A percentile compares a stretch with the other conserved stretches of the same genome.
Conservation (phyloP, 2,329 filamentous ascomycete genomes). For the Ceratocystis alfenasii region DNA sequence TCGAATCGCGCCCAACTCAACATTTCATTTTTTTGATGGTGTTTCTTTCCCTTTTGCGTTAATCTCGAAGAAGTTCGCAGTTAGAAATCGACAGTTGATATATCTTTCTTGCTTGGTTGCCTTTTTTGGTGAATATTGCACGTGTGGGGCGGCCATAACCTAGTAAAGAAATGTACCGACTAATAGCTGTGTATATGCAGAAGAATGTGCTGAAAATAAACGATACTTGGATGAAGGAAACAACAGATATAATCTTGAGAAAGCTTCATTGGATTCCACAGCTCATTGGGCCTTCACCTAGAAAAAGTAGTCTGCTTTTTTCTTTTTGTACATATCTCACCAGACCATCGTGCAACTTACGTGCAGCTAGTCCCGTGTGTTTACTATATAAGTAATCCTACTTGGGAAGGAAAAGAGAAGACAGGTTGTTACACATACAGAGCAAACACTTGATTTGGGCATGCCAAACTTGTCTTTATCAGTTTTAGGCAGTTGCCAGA, state of each 20-base stretch:
- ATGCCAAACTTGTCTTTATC: background rate
- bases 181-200: no score
- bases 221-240: no score
- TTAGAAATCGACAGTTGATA: background rate
- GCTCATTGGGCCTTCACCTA: no score
- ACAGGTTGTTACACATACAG: background rate
- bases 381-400: background rate
- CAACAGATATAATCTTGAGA: no score
- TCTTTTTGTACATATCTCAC: background rate
- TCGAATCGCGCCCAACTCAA: constrained; percentile 23
- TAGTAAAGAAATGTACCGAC: no score
- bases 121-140: background rate
- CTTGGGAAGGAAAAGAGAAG: background rate
- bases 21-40: constrained; percentile 12
- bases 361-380: background rate
- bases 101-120: background rate
- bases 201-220: no score
- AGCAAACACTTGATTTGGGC: background rate
- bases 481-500: background rate
- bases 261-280: no score
- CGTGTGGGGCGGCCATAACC: background rate
- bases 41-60: background rate
- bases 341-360: background rate
- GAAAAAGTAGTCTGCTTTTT: no score
- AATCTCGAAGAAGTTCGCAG: background rate